Conservation (phyloP, 495 filamentous ascomycete genomes). For the Clohesyomyces aquaticus region DNA sequence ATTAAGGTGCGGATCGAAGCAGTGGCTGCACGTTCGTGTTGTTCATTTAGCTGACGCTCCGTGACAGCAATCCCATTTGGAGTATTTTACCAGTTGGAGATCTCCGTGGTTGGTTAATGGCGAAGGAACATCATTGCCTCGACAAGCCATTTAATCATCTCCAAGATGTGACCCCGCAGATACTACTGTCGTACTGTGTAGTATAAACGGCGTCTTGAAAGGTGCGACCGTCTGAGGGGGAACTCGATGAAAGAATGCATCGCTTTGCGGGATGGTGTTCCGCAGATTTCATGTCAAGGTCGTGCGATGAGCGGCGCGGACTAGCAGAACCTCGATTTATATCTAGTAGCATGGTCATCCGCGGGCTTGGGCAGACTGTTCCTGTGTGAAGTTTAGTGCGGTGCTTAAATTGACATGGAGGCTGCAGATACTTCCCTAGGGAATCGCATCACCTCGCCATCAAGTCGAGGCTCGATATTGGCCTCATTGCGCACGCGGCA, state of each 20-base stretch:
- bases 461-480: not conserved
- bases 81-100: not conserved
- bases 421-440: not conserved
- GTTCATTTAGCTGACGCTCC: conserved; percentile 9
- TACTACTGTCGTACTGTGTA: not conserved
- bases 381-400: not conserved
- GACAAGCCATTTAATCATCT: not conserved
- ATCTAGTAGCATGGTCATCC: not conserved
- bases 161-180: not conserved
- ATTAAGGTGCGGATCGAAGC: not conserved
- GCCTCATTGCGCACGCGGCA: no score
- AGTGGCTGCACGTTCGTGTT: not conserved
- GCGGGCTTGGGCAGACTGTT: not conserved
- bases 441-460: not conserved
- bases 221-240: not conserved
- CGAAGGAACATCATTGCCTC: conserved; percentile 9
- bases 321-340: no score
- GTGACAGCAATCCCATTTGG: conserved; percentile 7
- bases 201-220: not conserved
- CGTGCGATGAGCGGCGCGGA: not conserved
- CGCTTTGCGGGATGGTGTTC: not conserved
- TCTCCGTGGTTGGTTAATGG: not conserved
- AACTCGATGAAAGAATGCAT: not conserved
- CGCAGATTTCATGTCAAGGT: not conserved
- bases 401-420: not conserved